phyloP scores from a whole-genome alignment of 768 basidiomycete species.

The Mycena rosella region DNA sequence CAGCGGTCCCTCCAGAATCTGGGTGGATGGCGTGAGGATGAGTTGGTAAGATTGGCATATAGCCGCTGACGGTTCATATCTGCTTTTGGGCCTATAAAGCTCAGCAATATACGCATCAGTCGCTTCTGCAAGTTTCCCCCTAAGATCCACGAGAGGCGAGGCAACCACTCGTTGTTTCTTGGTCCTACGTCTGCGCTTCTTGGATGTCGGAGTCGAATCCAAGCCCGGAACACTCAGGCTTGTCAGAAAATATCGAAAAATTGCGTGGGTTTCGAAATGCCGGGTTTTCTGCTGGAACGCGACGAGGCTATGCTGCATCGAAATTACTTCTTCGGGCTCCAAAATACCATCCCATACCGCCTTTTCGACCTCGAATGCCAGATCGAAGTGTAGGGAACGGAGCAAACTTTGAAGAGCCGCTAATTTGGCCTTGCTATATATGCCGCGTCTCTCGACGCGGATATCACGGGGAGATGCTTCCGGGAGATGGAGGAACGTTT shows the following conservation, averaged over 20 bases:
- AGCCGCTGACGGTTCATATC: conserved; percentile 24
- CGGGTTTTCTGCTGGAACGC: conserved; percentile 34
- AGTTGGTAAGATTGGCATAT: conserved; percentile 51
- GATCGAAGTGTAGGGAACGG: conserved; percentile 44
- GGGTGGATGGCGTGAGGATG: conserved; percentile 54
- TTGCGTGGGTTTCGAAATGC: conserved; percentile 17
- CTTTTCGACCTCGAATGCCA: conserved; percentile 56
- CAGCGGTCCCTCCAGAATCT: conserved; percentile 55
- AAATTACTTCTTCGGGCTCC: conserved; percentile 37
- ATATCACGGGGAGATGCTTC: conserved; percentile 24
- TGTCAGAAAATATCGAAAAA: conserved; percentile 36
- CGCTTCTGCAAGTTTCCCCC: conserved; percentile 28
- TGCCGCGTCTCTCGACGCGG: conserved; percentile 34
- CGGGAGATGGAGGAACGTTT: conserved; percentile 39
- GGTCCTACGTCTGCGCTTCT: conserved; percentile 23
- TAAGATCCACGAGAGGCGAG: conserved; percentile 22
- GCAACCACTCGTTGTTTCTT: conserved; percentile 8
- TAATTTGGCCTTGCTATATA: conserved; percentile 25
- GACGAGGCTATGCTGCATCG: conserved; percentile 37
- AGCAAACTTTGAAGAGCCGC: conserved; percentile 41
- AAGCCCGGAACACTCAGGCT: conserved; percentile 30
- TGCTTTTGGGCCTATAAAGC: conserved; percentile 16
- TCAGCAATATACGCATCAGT: conserved; percentile 27
- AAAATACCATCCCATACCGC: conserved; percentile 47
- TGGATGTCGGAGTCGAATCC: conserved; percentile 2